Evolutionary conservation across 169 alveolate genomes (phyloP).

Genomic region (Besnoitia besnoiti): DNA sequence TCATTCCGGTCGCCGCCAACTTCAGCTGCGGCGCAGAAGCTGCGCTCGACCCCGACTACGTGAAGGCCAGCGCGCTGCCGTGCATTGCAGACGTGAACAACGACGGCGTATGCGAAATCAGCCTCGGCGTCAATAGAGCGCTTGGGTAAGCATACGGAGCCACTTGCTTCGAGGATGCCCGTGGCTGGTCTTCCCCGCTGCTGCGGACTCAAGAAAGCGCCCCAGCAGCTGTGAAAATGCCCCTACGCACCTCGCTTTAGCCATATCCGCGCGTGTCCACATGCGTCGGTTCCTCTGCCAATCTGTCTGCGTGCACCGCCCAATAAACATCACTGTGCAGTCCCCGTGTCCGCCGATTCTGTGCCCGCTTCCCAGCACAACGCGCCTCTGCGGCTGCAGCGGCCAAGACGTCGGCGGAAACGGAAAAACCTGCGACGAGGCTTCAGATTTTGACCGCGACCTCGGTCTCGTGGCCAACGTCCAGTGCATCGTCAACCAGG

Average conservation of each 20-base stretch:
- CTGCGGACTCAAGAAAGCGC: not conserved
- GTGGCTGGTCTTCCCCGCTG: not conserved
- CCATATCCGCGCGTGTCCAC: too few relatives aligned
- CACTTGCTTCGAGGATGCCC: not conserved
- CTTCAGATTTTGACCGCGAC: slow-evolving; percentile 76
- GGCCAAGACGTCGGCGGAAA: slow-evolving; percentile 79
- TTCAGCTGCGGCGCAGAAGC: slow-evolving; percentile 76
- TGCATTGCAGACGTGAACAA: slow-evolving; percentile 75
- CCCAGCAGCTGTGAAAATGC: too few relatives aligned
- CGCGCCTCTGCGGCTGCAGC: slow-evolving; percentile 78
- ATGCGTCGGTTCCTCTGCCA: too few relatives aligned
- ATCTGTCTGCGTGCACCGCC: too few relatives aligned
- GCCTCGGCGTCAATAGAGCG: slow-evolving; percentile 72
- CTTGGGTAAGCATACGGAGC: slow-evolving; percentile 50
- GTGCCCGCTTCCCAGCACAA: slow-evolving; percentile 63
- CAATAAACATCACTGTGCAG: too few relatives aligned
- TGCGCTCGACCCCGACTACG: slow-evolving; percentile 76
- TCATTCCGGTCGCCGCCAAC: slow-evolving; percentile 74
- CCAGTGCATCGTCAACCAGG: slow-evolving; percentile 56
- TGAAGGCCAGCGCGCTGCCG: slow-evolving; percentile 73
- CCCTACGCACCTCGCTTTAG: too few relatives aligned
- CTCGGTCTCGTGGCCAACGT: slow-evolving; percentile 72
- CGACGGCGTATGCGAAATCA: slow-evolving; percentile 73
- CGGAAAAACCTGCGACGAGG: slow-evolving; percentile 76
- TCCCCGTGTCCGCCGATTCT: too few relatives aligned